These are phyloP conservation scores for Cercophora scortea DNA, from an alignment of 495 filamentous ascomycete species.

Conservation along the genomic window DNA sequence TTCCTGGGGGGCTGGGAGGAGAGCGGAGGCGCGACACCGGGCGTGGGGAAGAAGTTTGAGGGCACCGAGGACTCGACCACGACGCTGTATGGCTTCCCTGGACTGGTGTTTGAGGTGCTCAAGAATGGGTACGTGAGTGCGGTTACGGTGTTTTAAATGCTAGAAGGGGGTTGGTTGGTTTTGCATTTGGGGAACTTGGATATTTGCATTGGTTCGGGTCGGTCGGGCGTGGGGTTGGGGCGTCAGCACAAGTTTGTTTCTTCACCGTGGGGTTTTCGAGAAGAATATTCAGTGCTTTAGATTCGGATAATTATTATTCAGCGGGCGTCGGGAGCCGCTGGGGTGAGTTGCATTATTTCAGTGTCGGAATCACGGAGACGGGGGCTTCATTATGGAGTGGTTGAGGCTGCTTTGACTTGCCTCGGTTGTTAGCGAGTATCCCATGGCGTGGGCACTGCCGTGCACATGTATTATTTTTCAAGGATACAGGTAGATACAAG, in stretches of 20 bases:
- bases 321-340: no score
- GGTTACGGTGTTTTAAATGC: constrained; percentile 59
- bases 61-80: constrained; percentile 65
- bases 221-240: not conserved
- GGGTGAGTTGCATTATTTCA: no score
- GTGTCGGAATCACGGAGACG: no score
- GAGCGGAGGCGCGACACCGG: constrained; percentile 36
- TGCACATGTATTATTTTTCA: no score
- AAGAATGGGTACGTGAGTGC: constrained; percentile 86
- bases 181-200: not conserved
- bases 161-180: not conserved
- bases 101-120: constrained; percentile 88
- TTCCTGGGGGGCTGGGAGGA: constrained; percentile 88
- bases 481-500: no score
- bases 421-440: no score
- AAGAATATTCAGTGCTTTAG: not conserved
- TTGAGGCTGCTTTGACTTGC: no score
- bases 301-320: not conserved
- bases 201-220: not conserved
- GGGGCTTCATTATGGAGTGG: no score
- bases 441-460: no score
- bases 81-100: constrained; percentile 89
- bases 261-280: not conserved
- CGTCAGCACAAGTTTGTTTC: not conserved
- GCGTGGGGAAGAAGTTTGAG: constrained; percentile 20